Base-by-base conservation (phyloP, 108 stramenopile species). In the Pseudonitzschia delicatissima region DNA sequence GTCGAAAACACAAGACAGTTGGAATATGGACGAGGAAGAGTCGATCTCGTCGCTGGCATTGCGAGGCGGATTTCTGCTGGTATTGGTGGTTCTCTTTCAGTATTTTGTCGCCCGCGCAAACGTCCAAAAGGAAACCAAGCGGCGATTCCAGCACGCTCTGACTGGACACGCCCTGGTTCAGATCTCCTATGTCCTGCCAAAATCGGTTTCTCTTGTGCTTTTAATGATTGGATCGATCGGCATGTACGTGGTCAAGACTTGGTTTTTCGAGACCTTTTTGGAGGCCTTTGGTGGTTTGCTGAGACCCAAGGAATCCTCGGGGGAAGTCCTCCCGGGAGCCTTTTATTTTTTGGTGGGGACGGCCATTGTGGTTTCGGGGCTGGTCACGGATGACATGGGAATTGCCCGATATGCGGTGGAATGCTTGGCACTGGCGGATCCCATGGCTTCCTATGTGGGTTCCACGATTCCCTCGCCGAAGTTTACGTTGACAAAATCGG, bases 401-500 rank as follows among this genome's bases (percentile, higher is more conserved):
- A 69, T 67, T 33, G 76, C 74, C 6, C 75, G 81, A 1, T 85
- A 82, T 53, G 72, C 81, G 1, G 70, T 85, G 11, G 66, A 77
- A 64, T 85, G 84, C 59, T 64, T 85, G 21, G 71, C 84, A 23
- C 67, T 67, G 27, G 81, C 76, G 1, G 84, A 85, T 78, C 84
- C 84, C 0, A 67, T 80, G 72, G 84, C 84, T n/a, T 65, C 81
- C n/a, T 85, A 72, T 72, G 33, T 85, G 26, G 84, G 84, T 27
- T 51, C 58, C 31, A 26, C 71, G 7, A 40, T 82, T 4, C 37
- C 37, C 6, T 67, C 72, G 0, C 69, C 73, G 0, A 69, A 69
- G 39, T 15, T 77, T 27, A 9, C n/a, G 4, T 0, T 8, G 31
- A 53, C 23, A 23, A 17, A 33, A 27, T 8, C 31, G 8, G 37